These are phyloP conservation scores for Aspergillus thermomutatus DNA, from an alignment of 2,329 filamentous ascomycete species.

Conservation along the genomic window DNA sequence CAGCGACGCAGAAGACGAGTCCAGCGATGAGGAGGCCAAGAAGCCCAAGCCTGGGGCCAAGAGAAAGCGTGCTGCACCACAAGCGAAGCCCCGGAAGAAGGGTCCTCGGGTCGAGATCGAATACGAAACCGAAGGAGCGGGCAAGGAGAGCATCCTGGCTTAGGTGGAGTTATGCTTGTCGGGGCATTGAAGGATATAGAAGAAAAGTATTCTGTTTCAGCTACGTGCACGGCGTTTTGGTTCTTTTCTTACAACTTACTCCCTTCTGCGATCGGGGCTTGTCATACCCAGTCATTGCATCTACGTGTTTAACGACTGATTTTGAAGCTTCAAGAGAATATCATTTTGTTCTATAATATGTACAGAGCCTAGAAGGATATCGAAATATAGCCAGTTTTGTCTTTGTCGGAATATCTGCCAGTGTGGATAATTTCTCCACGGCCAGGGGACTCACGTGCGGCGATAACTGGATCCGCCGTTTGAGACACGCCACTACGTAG, in stretches of 20 bases:
- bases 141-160: constrained; percentile 47
- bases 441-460: constrained; percentile 1
- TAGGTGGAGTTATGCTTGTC: constrained; percentile 18
- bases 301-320: constrained; percentile 13
- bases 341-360: background rate
- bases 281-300: constrained; percentile 36
- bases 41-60: constrained; percentile 49
- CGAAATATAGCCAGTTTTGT: background rate
- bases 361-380: background rate
- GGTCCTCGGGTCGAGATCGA: constrained; percentile 69
- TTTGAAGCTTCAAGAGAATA: constrained; percentile 5
- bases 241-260: constrained; percentile 15
- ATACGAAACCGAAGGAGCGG: constrained; percentile 68
- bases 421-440: background rate
- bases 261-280: constrained; percentile 30
- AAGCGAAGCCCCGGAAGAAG: constrained; percentile 59
- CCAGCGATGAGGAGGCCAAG: constrained; percentile 48
- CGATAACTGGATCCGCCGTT: background rate
- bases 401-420: constrained; percentile 3
- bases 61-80: constrained; percentile 54
- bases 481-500: background rate
- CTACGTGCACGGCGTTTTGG: constrained; percentile 34
- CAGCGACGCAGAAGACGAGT: constrained; percentile 36
- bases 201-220: constrained; percentile 13
- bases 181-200: constrained; percentile 4